Base-by-base conservation (phyloP, 371 early-diverging fungal species). In the Mucor mucedo region DNA sequence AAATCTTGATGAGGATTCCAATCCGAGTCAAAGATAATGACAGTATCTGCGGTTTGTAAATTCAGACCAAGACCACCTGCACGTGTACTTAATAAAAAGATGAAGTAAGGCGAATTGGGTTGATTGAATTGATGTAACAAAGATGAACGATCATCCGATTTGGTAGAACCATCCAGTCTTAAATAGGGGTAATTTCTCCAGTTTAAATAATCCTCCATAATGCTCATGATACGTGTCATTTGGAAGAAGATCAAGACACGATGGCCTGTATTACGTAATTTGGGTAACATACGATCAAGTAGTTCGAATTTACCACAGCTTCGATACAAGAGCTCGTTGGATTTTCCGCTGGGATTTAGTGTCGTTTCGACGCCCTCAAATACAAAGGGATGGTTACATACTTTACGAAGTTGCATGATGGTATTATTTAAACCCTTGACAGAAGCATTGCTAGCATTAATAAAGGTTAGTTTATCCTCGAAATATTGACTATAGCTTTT, bases 31-130 rank as follows among this genome's bases (percentile, higher is more conserved):
- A 96, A 99, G 70, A 99, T 94, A 55, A 99, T 92, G 38, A 99
- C 99, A 4, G 99, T 99, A 73, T 99, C 99, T 7, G 99, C 99
- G 2, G 98, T 92, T 70, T 98, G 98, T 70, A 99, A 79, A 82
- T 99, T 99, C 35, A 99, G 86, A 64, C 99, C 99, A 57, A 99
- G 85, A 58, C 99, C 99, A 79, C 99, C 99, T 45, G 99, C 99
- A 57, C 99, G 86, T 0, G 99, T 99, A 83, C 95, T 94, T 38
- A 99, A 83, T 53, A 99, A 72, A 75, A 99, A 99, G 5, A 97
- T 89, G 77, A 94, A 91, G 68, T 89, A 91, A 1, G 88, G 89
- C 29, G 95, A 92, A 69, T 91, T 90, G 40, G 87, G 87, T 7
- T 84, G 80, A 70, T 96, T 97, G 78, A 97, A 99, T 21, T 73